A percentile compares a stretch with the other conserved stretches of the same genome.
Evolutionary conservation across 768 basidiomycete species (phyloP).

Genomic region (Austroboletus festivus): DNA sequence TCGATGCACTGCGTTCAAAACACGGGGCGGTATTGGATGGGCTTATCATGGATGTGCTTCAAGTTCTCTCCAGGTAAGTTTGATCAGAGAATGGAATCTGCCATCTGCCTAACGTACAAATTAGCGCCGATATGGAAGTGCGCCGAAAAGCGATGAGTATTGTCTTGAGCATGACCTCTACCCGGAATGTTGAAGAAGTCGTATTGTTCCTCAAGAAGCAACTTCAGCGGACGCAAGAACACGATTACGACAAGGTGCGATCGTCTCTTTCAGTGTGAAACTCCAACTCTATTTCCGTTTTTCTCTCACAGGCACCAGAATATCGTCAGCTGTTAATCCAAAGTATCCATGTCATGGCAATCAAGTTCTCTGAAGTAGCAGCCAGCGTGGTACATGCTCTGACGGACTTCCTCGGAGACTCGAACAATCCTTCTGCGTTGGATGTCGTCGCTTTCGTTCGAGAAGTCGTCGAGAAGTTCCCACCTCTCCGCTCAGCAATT

Average conservation of each 20-base stretch:
- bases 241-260: slow-evolving; percentile 85
- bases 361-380: slow-evolving; percentile 96
- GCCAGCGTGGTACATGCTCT: slow-evolving; percentile 91
- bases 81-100: background rate
- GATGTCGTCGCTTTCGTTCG: slow-evolving; percentile 89
- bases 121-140: slow-evolving; percentile 93
- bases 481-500: slow-evolving; percentile 75
- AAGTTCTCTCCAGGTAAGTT: slow-evolving; percentile 74
- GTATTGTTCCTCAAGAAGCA: slow-evolving; percentile 97
- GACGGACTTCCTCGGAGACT: slow-evolving; percentile 93
- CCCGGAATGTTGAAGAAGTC: slow-evolving; percentile 94
- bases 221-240: slow-evolving; percentile 87
- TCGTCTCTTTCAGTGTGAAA: background rate
- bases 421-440: slow-evolving; percentile 90
- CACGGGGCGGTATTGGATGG: slow-evolving; percentile 88
- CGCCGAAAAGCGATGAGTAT: slow-evolving; percentile 88
- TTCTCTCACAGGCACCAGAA: slow-evolving; percentile 67
- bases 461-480: slow-evolving; percentile 98
- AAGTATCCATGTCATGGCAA: slow-evolving; percentile 93
- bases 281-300: background rate
- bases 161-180: slow-evolving; percentile 89
- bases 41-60: slow-evolving; percentile 93
- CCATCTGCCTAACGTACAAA: background rate
- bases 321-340: slow-evolving; percentile 96
- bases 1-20: slow-evolving; percentile 76